Percentiles rank a stretch among this genome's conserved stretches.
Conservation (phyloP, 2,329 filamentous ascomycete species). For the Paracamarosporium sp. region DNA sequence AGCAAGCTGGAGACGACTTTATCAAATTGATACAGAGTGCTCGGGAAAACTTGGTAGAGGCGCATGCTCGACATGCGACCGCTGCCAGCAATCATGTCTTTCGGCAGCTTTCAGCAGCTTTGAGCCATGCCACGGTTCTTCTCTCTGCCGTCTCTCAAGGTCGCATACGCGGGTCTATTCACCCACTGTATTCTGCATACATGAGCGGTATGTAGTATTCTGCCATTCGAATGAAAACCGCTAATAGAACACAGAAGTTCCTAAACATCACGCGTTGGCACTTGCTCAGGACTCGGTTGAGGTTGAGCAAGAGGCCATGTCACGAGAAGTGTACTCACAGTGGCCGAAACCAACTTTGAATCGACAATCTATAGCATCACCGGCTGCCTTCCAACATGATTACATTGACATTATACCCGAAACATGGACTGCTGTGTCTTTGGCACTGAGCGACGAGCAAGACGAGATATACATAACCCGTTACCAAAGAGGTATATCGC, state of each 20-base stretch:
- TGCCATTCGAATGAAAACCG: neutral
- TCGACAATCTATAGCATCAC: conserved; percentile 46
- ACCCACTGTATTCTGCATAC: conserved; percentile 49
- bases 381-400: conserved; percentile 71
- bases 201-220: conserved; percentile 37
- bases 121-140: conserved; percentile 46
- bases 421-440: conserved; percentile 83
- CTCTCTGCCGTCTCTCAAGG: conserved; percentile 45
- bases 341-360: conserved; percentile 48
- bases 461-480: conserved; percentile 91
- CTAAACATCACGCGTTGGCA: conserved; percentile 71
- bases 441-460: conserved; percentile 80
- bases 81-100: conserved; percentile 64
- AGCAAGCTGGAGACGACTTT: conserved; percentile 52
- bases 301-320: conserved; percentile 54
- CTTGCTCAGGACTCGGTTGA: conserved; percentile 66
- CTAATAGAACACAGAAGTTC: conserved; percentile 62
- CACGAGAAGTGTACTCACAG: conserved; percentile 43
- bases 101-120: conserved; percentile 53
- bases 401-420: conserved; percentile 86
- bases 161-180: conserved; percentile 39
- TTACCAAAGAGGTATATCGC: conserved; percentile 74
- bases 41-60: conserved; percentile 69
- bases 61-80: conserved; percentile 62
- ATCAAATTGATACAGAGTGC: conserved; percentile 68